Evolutionary conservation across 1,284 basidiomycete genomes (phyloP), one percentile per base, ranked within the genome.

Genomic region (Leccinum glutinopallens): DNA sequence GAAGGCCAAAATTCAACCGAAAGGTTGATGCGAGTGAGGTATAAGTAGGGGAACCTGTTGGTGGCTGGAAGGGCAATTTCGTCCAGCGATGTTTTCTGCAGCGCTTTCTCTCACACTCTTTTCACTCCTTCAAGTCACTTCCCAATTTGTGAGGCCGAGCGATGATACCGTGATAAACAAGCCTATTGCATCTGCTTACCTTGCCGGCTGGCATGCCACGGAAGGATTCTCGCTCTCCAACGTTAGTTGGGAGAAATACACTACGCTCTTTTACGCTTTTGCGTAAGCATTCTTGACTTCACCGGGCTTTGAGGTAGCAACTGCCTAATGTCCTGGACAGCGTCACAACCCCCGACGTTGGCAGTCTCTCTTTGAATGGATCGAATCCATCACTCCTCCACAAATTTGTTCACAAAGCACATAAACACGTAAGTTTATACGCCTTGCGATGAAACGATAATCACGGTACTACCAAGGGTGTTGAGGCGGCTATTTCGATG

Each of bases 381-480:
- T 37, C 39, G 12, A 73, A 82, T 67, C 68, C 73, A 3, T 65
- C 70, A 13, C 62, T 80, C 2, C 73, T 87, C 19, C 80, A 80
- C 84, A 67, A 75, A n/a, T 87, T 87, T 67, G 84, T 88, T 13
- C 62, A 71, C 5, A 70, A 77, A 13, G 85, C 85, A 4, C 79
- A 85, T 62, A 63, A 74, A 12, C 73, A 86, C 69, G 85, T 76
- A 37, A 59, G 68, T 56, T 33, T 8, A 10, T 32, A 17, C 49
- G 5, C 7, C 1, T 33, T 13, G 29, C 17, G 49, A 19, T 37
- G 19, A 17, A 35, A 25, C 19, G 3, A n/a, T 29, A 35, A 13
- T 60, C n/a, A 43, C 22, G 2, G 19, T n/a, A 29, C 25, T n/a
- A 29, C n/a, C 19, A 59, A 64, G 63, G 41, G 43, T n/a, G 61